Conservation (phyloP, 1,284 basidiomycete species). For the Ceratobasidium sp. region DNA sequence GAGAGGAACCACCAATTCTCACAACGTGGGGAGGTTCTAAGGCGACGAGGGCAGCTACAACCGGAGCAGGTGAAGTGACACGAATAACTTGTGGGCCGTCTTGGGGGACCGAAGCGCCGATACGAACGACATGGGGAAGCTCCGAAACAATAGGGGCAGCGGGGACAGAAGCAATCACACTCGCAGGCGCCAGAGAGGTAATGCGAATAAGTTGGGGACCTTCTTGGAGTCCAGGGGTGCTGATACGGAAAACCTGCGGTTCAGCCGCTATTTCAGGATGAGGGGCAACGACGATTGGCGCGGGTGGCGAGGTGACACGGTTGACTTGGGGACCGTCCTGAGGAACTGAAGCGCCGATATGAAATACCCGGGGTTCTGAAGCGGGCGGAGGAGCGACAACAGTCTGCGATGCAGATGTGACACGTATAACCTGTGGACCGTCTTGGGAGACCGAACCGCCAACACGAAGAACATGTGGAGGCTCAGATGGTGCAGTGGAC, state of each 20-base stretch:
- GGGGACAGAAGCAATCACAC: slow-evolving; percentile 8
- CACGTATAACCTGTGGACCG: slow-evolving; percentile 27
- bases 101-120: too few relatives aligned
- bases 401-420: slow-evolving; percentile 10
- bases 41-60: too few relatives aligned
- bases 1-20: too few relatives aligned
- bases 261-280: slow-evolving; percentile 4
- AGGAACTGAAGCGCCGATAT: slow-evolving; percentile 1
- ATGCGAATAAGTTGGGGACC: slow-evolving; percentile 32
- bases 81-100: too few relatives aligned
- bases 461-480: slow-evolving; percentile 16
- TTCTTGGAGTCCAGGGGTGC: slow-evolving; percentile 2
- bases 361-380: slow-evolving; percentile 13
- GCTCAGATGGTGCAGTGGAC: slow-evolving; percentile 17
- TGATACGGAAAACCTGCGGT: slow-evolving; percentile 1
- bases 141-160: too few relatives aligned
- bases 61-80: too few relatives aligned
- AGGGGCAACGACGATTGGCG: not conserved
- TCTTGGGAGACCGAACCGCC: slow-evolving; percentile 10
- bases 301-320: slow-evolving; percentile 15
- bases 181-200: slow-evolving; percentile 22
- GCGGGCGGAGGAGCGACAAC: not conserved
- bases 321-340: slow-evolving; percentile 31
- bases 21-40: too few relatives aligned
- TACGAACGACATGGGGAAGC: too few relatives aligned